phyloP scores from a whole-genome alignment of 208 protist genomes.

The Cochliopodium minus region DNA sequence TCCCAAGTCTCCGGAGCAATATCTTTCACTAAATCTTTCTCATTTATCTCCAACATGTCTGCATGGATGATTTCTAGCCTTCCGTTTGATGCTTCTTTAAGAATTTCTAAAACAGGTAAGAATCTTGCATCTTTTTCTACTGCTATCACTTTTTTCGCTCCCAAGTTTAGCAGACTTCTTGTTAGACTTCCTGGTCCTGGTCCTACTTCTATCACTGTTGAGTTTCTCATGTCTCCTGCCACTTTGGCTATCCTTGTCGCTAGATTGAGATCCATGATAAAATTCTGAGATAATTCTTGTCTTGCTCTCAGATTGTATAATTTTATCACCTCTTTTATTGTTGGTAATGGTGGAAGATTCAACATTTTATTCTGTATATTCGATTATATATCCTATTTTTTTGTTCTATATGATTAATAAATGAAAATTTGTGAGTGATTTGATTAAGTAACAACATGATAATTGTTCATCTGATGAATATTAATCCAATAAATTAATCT shows the following conservation, averaged over 20 bases:
- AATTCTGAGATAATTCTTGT: constrained; percentile 6
- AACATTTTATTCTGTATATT: too few species aligned
- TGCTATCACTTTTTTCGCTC: neutral
- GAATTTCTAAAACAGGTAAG: neutral
- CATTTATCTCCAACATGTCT: neutral
- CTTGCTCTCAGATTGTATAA: neutral
- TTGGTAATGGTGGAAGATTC: neutral
- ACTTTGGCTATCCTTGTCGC: neutral
- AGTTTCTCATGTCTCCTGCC: neutral
- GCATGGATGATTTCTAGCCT: neutral
- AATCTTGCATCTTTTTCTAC: constrained; percentile 9
- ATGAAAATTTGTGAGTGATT: too few species aligned
- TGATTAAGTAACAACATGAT: too few species aligned
- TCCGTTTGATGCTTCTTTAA: neutral
- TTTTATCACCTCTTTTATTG: neutral
- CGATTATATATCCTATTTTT: too few species aligned
- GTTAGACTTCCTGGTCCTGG: neutral
- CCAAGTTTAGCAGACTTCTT: neutral
- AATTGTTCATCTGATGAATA: too few species aligned
- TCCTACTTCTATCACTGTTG: neutral
- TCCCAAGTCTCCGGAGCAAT: neutral
- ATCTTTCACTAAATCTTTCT: neutral
- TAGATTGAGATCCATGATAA: neutral
- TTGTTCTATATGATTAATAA: too few species aligned
- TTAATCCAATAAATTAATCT: too few species aligned